Evolutionary conservation across 495 filamentous ascomycete species (phyloP), one percentile per base, ranked within the genome.

Genomic region (Talaromyces adpressus): DNA sequence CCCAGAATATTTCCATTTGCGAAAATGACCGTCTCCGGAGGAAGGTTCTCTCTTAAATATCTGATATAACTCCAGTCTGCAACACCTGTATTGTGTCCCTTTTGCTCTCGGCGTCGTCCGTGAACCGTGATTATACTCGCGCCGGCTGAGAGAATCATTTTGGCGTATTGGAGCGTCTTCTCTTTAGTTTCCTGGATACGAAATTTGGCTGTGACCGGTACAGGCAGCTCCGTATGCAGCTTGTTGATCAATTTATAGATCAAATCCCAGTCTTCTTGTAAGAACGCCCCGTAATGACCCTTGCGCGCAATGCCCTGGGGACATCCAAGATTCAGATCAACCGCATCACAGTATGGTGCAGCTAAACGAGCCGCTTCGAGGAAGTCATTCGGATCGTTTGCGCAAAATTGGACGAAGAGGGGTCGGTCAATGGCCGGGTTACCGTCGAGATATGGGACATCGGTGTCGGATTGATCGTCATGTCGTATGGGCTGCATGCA

Each of bases 311-410:
- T 99, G 2, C 93, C 92, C 70, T 99, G 94, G 2, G 94, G 94
- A 77, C 94, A 99, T n/a, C 94, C 94, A 1, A 99, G 82, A 71
- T 99, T 99, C 66, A 99, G 77, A 72, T 99, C 95, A 8, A 99
- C 90, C 2, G 93, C 94, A 70, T 99, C 94, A 71, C 92, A 97
- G 75, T 90, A 89, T 0, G 90, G 89, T 3, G 87, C 84, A 0
- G 91, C 91, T 58, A 89, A 79, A 23, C 82, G 79, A 3, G 93
- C 93, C 2, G 93, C 92, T 39, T 80, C 77, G 16, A 97, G 78
- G 4, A 98, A 81, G 57, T 89, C 83, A 34, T 89, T 79, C 0
- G 94, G 91, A 49, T 90, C 80, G 71, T 99, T 98, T 56, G 93
- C 86, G 79, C 95, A 98, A 78, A 99, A 99, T 69, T 99, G 94